These are phyloP conservation scores for Eutypella sp. DNA, from an alignment of 2,329 filamentous ascomycete species.

Conservation along the genomic window DNA sequence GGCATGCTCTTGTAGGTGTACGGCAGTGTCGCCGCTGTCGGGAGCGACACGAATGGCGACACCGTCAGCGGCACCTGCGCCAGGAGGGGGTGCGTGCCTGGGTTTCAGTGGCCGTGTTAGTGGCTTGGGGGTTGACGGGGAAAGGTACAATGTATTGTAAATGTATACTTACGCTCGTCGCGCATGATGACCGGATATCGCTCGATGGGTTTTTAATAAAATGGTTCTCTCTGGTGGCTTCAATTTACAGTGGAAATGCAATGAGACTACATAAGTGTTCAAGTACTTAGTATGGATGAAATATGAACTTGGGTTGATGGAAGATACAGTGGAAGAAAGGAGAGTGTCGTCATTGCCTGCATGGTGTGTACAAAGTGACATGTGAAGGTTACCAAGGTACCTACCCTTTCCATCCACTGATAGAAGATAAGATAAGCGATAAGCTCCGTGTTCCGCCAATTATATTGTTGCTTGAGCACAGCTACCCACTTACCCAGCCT, in stretches of 20 bases:
- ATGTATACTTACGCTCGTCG: constrained; percentile 29
- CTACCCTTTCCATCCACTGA: too few species aligned
- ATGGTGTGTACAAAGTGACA: too few species aligned
- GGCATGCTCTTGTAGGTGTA: constrained; percentile 93
- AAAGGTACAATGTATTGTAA: not conserved
- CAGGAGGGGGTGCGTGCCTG: constrained; percentile 78
- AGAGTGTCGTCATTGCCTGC: too few species aligned
- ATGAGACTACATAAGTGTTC: too few species aligned
- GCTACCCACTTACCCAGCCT: not conserved
- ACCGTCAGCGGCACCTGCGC: constrained; percentile 91
- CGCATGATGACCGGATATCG: constrained; percentile 34
- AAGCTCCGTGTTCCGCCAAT: constrained; percentile 6
- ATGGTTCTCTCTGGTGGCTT: too few species aligned
- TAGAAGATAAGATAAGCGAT: constrained; percentile 5
- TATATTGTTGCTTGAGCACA: not conserved
- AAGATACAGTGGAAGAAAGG: too few species aligned
- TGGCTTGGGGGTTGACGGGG: constrained; percentile 4
- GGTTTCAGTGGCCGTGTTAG: constrained; percentile 9
- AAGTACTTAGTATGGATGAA: too few species aligned
- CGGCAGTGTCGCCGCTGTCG: constrained; percentile 82
- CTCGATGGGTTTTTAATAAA: too few species aligned
- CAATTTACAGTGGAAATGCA: not conserved
- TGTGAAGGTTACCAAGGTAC: too few species aligned
- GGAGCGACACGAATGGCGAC: constrained; percentile 88
- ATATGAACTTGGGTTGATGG: too few species aligned